These are phyloP conservation scores for Xylaria curta DNA, from an alignment of 495 filamentous ascomycete genomes.

Conservation along the genomic window DNA sequence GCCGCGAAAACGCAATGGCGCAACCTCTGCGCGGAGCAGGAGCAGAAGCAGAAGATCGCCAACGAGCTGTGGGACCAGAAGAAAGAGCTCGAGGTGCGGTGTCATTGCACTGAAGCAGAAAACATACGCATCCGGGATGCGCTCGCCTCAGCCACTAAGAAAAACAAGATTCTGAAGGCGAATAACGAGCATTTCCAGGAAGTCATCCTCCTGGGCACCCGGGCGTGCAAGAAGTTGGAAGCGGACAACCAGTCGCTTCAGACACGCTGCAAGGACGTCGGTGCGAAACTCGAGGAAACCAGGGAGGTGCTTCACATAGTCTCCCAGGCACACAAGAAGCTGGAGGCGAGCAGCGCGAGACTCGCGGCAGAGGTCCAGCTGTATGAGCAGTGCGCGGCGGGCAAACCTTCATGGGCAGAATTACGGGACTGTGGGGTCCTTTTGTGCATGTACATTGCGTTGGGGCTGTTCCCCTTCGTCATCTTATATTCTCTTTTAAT, in stretches of 20 bases:
- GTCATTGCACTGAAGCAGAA: neutral
- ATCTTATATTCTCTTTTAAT: neutral
- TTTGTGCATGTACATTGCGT: neutral
- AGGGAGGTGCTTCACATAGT: neutral
- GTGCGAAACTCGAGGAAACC: neutral
- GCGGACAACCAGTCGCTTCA: neutral
- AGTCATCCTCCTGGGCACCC: neutral
- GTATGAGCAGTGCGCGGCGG: neutral
- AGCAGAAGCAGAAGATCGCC: neutral
- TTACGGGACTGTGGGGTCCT: neutral
- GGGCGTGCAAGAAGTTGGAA: neutral
- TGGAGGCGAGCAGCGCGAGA: neutral
- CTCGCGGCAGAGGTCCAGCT: neutral
- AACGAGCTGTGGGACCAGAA: neutral
- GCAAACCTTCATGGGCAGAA: neutral
- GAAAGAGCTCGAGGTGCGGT: neutral
- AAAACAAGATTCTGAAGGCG: neutral
- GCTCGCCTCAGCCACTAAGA: neutral
- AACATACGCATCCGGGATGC: neutral
- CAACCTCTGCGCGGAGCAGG: neutral
- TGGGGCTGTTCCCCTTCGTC: neutral
- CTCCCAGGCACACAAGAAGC: neutral
- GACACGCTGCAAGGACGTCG: neutral
- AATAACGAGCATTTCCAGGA: neutral
- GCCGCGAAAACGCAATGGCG: neutral